Evolutionary conservation across 176 grass and related monocot species (phyloP).

Genomic region (Panicum miliaceum): DNA sequence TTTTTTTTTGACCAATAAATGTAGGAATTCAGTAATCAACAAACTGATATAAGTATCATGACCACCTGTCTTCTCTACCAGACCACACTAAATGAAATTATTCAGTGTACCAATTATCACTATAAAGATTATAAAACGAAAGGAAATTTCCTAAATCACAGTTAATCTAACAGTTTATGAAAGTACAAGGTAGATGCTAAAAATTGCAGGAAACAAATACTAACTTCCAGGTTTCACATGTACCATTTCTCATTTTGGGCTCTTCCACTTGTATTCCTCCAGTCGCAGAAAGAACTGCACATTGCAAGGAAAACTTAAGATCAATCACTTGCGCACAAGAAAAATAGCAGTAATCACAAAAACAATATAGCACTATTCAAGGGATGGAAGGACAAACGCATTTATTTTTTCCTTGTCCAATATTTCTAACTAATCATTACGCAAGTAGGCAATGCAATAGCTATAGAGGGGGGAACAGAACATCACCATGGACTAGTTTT

Average conservation of each 20-base stretch:
- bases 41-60: background rate
- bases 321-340: background rate
- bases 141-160: background rate
- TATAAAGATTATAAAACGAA: background rate
- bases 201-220: constrained; percentile 7
- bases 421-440: background rate
- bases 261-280: constrained; percentile 85
- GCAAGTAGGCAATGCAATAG: background rate
- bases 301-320: constrained; percentile 31
- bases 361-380: background rate
- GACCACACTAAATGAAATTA: background rate
- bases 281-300: constrained; percentile 89
- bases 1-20: no score
- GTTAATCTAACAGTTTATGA: background rate
- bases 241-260: constrained; percentile 77
- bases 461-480: background rate
- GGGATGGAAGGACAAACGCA: background rate
- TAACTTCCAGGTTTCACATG: constrained; percentile 38
- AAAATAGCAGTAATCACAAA: constrained; percentile 10
- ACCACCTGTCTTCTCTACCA: background rate
- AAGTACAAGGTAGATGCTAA: background rate
- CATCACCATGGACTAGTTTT: background rate
- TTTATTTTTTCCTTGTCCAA: background rate
- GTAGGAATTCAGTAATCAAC: constrained; percentile 4
- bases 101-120: background rate